Base-by-base conservation (phyloP, 345 rosid species). In the Euphorbia pulcherrima region DNA sequence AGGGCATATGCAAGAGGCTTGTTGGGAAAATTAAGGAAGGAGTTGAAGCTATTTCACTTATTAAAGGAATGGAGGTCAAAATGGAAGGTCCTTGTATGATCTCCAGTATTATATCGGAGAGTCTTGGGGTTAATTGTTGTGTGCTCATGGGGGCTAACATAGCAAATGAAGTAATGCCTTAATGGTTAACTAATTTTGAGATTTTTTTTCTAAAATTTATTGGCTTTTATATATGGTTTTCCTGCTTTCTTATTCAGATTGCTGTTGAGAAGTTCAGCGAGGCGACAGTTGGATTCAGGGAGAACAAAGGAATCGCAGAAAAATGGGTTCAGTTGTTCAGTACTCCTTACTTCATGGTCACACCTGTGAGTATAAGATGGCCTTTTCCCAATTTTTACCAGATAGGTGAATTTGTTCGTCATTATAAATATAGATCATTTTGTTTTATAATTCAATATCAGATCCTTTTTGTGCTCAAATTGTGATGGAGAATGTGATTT, bases 91-190 rank as follows among this genome's bases (percentile, higher is more conserved):
- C 97, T 3, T 65, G 96, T 77, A 88, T 91, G 99, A 91, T 94
- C 75, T 94, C 99, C 20, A 82, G 67, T 77, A 83, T 88, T 40
- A 89, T 94, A 56, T 85, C 96, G 0, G 78, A 81, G 75, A 84
- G 79, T 75, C 96, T 94, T 18, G 86, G 88, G 33, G 70, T 89
- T 74, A 84, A 83, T 23, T 91, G 96, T 54, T 91, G 89, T 70
- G 99, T 94, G 72, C 83, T 94, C 60, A 94, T 91, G 97, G 96
- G 99, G 16, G 97, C 96, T 40, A 91, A 94, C 76, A 92, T 94
- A 59, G 99, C 99, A 13, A 91, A 88, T 68, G 99, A 94, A 91
- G 99, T 87, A 61, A 66, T n/a, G n/a, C n/a, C n/a, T n/a, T n/a
- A n/a, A n/a, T n/a, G n/a, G n/a, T 41, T 64, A 35, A 6, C 29